Evolutionary conservation across 345 rosid genomes (phyloP).

Genomic region (Rhodamnia rubescens): DNA sequence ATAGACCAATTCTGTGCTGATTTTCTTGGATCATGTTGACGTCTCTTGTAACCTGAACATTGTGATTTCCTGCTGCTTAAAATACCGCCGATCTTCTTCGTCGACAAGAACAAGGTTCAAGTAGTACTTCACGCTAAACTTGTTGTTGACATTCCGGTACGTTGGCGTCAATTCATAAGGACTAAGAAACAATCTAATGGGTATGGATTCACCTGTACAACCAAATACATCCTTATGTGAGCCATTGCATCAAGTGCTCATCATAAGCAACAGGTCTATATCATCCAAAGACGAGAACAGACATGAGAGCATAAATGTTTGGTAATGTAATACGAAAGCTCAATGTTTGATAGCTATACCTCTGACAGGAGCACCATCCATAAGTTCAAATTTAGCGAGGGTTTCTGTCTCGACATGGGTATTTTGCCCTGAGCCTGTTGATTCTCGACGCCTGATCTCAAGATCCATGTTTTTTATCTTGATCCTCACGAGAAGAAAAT

Average conservation of each 20-base stretch:
- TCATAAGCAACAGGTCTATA: background rate
- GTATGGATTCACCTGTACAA: slow-evolving; percentile 85
- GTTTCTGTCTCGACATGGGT: slow-evolving; percentile 99
- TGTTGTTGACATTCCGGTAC: slow-evolving; percentile 88
- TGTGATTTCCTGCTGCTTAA: slow-evolving; percentile 94
- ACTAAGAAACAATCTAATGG: slow-evolving; percentile 84
- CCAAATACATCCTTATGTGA: background rate
- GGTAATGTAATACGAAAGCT: background rate
- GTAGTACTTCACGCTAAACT: slow-evolving; percentile 90
- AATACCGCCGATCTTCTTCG: slow-evolving; percentile 96
- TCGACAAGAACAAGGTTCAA: slow-evolving; percentile 93
- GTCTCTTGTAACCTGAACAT: slow-evolving; percentile 73
- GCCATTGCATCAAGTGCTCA: background rate
- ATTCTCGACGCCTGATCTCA: slow-evolving; percentile 93
- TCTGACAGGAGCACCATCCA: slow-evolving; percentile 99
- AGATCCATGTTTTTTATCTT: slow-evolving; percentile 99
- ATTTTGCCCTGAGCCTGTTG: slow-evolving; percentile 93
- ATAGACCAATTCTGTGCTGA: background rate
- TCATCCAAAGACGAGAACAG: background rate
- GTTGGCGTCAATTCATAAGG: slow-evolving; percentile 97
- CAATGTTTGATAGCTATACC: slow-evolving; percentile 26
- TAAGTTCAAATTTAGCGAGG: slow-evolving; percentile 89
- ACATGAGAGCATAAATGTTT: background rate
- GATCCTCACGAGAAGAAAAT: slow-evolving; percentile 96
- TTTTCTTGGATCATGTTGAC: slow-evolving; percentile 17